Conservation (phyloP, 1,284 basidiomycete species). For the Anthracocystis walkeri region DNA sequence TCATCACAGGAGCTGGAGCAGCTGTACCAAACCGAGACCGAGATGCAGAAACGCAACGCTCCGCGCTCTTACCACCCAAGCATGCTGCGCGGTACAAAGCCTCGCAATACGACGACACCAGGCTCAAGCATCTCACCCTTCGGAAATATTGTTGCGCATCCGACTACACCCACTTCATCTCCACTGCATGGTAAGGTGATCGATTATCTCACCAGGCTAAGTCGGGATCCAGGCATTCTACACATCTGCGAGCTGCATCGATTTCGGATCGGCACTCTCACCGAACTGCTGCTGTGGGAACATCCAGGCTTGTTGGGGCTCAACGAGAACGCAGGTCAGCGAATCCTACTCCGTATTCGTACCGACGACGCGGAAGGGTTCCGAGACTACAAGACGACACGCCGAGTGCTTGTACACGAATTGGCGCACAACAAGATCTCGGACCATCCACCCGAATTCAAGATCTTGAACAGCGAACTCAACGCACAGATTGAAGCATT, state of each 20-base stretch:
- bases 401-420: constrained; percentile 64
- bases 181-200: constrained; percentile 41
- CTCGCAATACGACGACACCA: constrained; percentile 38
- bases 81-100: constrained; percentile 49
- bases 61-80: constrained; percentile 62
- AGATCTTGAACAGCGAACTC: constrained; percentile 61
- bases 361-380: constrained; percentile 62
- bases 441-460: constrained; percentile 65
- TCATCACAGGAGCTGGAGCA: constrained; percentile 43
- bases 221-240: constrained; percentile 56
- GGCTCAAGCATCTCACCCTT: constrained; percentile 41
- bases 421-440: constrained; percentile 62
- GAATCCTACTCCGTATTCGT: constrained; percentile 59
- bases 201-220: constrained; percentile 49
- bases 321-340: constrained; percentile 63
- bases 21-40: constrained; percentile 29
- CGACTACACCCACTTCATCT: constrained; percentile 25
- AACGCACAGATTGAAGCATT: constrained; percentile 62
- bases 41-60: constrained; percentile 41
- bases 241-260: constrained; percentile 61
- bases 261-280: constrained; percentile 54
- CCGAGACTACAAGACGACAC: constrained; percentile 62
- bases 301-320: constrained; percentile 60
- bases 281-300: constrained; percentile 64
- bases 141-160: constrained; percentile 44